Evolutionary conservation across 2,329 filamentous ascomycete genomes (phyloP), one percentile per base, ranked within the genome.

Genomic region (Fusarium globosum): DNA sequence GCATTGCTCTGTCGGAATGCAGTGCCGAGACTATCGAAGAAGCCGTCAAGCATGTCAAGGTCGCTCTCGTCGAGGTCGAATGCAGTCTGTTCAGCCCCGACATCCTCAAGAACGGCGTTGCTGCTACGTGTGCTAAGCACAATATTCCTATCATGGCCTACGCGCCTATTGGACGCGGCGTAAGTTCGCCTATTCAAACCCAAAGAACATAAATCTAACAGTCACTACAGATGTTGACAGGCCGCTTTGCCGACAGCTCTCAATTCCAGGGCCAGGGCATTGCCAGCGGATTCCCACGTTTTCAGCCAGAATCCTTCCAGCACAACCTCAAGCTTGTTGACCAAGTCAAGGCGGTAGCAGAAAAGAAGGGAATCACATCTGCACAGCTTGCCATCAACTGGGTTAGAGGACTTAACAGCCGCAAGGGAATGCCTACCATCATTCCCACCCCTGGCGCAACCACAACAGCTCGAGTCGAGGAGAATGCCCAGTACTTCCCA

Each of bases 121-220:
- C 86, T 7, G 84, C 83, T 5, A 86, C 88, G 0, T 92, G 90
- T 76, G 86, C 84, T 1, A 86, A 95, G 78, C 81, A 92, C 51
- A 83, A 86, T 52, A 94, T 96, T 68, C 91, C 92, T 0, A 83
- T 95, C 53, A 82, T 94, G 41, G 92, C 91, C 1, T 95, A 94
- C 82, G 92, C 91, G 49, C 93, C 93, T 2, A 84, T 95, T 0
- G 91, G 92, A 9, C 84, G 88, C 33, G 87, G 87, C 4, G 83
- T 85, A 79, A 76, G 82, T 79, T 14, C 53, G 58, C 30, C 16
- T 30, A 30, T n/a, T 35, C 26, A 16, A 15, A 21, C 9, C 26
- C 20, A 43, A 45, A 9, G 6, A 21, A 30, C 21, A 14, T n/a
- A 10, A 23, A 42, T 36, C 75, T 79, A 61, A 78, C 49, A 28